Conservation (phyloP, 2,329 filamentous ascomycete species). For the Teratosphaeria nubilosa region DNA sequence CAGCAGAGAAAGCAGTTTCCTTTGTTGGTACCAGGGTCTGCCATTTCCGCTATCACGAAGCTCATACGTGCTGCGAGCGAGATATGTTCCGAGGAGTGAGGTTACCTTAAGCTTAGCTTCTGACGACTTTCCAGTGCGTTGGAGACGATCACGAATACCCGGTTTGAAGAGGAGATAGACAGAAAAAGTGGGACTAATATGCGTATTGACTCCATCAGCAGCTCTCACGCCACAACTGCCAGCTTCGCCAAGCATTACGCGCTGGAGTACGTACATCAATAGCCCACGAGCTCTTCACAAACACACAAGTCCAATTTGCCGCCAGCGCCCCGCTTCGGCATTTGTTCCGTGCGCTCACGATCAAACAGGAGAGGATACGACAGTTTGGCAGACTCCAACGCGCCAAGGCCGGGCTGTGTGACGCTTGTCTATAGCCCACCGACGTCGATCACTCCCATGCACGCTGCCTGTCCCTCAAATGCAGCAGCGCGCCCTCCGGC, state of each 20-base stretch:
- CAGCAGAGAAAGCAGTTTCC: not conserved
- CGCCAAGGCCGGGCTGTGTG: too few relatives aligned
- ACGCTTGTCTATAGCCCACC: too few relatives aligned
- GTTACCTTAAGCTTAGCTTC: not conserved
- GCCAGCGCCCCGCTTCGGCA: too few relatives aligned
- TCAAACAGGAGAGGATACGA: too few relatives aligned
- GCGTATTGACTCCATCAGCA: not conserved
- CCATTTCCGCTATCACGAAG: not conserved
- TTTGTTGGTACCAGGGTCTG: not conserved
- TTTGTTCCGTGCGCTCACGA: too few relatives aligned
- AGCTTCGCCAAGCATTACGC: not conserved
- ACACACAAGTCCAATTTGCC: too few relatives aligned
- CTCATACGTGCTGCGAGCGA: not conserved
- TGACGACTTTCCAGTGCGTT: not conserved
- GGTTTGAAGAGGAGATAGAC: not conserved
- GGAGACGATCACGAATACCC: not conserved
- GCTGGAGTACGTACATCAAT: too few relatives aligned
- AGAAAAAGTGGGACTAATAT: not conserved
- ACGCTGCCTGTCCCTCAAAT: too few relatives aligned
- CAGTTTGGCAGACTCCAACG: too few relatives aligned
- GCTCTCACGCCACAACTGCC: not conserved
- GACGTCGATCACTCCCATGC: too few relatives aligned
- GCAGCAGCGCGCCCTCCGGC: too few relatives aligned
- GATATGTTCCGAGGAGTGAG: not conserved
- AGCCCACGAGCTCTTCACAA: too few relatives aligned